Base-by-base conservation (phyloP, 208 protist species). In the Trichomonas gallinae region DNA sequence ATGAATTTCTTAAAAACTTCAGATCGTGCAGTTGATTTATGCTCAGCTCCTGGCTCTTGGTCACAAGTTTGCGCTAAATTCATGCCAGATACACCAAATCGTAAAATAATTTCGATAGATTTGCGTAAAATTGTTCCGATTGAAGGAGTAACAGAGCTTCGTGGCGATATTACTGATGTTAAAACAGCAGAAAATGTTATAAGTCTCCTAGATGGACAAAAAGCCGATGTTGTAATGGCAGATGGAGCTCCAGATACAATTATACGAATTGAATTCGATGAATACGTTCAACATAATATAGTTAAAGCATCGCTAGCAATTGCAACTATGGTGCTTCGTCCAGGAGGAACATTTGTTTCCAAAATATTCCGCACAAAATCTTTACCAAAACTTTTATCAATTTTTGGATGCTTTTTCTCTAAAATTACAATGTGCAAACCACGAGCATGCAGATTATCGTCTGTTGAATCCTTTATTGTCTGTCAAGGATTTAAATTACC, bases 241-340 rank as follows among this genome's bases (percentile, higher is more conserved):
- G 99, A 99, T 97, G 99, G 99, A 31, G 99, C 99, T 0, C 99
- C 99, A 0, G 99, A 99, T 97, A 99, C 97, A 36, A 99, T 99
- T 9, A 99, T 99, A 31, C 98, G 99, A 98, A 99, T 99, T 97
- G 99, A 99, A 97, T 98, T 99, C 42, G 99, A 99, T 97, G 99
- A 99, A 98, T 99, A 97, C 96, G 97, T 99, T 88, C 99, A 99
- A 97, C 44, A 96, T 96, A 96, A 96, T 26, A 82, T 98, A 26
- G 88, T 97, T 10, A 63, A 96, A 42, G 96, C 96, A 11, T 99
- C 99, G 44, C 97, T 99, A 58, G 99, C 99, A 97, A 99, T 99
- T 96, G 98, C 99, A 10, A 99, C 98, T 26, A 98, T 98, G 96
- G 97, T 99, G 26, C 98, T 99, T 0, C 97, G 98, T 8, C 96